Conservation (phyloP, 768 basidiomycete species). For the Suillus alpinus region DNA sequence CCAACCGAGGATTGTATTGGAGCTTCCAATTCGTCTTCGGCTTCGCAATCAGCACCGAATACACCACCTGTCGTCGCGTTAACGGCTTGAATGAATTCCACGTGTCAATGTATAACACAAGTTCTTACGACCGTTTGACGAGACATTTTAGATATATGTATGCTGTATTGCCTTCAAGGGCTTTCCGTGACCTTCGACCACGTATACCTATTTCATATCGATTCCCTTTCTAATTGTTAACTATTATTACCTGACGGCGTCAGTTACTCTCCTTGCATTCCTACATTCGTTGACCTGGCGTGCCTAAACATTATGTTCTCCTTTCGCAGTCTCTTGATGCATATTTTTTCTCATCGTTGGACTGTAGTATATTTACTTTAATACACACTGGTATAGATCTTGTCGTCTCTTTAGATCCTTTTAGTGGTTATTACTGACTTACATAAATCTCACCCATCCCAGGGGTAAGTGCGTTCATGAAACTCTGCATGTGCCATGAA, state of each 20-base stretch:
- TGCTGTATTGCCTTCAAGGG: background rate
- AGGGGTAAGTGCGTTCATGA: background rate
- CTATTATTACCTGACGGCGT: constrained; percentile 3
- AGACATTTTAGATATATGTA: constrained; percentile 1
- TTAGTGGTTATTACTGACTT: background rate
- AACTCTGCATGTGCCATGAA: background rate
- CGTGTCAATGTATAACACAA: background rate
- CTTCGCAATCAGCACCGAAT: background rate
- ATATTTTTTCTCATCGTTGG: background rate
- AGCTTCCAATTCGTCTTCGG: constrained; percentile 6
- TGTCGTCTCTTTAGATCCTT: background rate
- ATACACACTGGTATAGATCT: constrained; percentile 1
- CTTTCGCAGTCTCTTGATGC: background rate
- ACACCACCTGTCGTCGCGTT: background rate
- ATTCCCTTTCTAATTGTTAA: constrained; percentile 1
- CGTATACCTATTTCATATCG: background rate
- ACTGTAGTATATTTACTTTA: background rate
- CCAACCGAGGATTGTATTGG: constrained; percentile 21
- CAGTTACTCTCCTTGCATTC: constrained; percentile 3
- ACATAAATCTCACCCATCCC: background rate
- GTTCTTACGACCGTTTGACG: background rate
- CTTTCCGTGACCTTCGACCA: background rate
- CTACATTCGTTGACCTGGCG: background rate
- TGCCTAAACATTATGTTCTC: background rate
- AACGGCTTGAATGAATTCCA: constrained; percentile 1